Evolutionary conservation across 306 rosid species (phyloP).

Genomic region (Oemleria cerasiformis): DNA sequence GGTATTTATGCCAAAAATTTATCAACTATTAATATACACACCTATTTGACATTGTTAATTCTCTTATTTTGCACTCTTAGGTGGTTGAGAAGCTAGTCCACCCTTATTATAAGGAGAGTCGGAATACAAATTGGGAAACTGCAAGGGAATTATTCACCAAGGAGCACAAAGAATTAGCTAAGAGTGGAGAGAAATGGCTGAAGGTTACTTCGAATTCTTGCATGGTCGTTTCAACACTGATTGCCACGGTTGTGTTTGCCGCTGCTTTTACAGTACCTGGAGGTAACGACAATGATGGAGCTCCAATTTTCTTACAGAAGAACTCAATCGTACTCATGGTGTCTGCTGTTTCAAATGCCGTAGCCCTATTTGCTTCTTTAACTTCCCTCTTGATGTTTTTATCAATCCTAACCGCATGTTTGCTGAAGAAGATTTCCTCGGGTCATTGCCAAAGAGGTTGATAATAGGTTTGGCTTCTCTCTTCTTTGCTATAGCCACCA

Average conservation of each 20-base stretch:
- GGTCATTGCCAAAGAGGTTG: constrained; percentile 35
- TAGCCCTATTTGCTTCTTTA: constrained; percentile 50
- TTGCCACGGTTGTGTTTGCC: constrained; percentile 49
- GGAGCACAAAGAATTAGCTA: neutral
- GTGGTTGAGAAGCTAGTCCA: constrained; percentile 14
- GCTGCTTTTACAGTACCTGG: constrained; percentile 53
- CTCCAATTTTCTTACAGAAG: constrained; percentile 36
- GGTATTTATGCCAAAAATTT: neutral
- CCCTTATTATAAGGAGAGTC: constrained; percentile 1
- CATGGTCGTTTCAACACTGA: constrained; percentile 50
- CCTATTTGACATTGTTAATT: neutral
- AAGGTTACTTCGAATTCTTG: constrained; percentile 56
- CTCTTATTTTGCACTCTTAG: neutral
- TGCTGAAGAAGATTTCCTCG: constrained; percentile 48
- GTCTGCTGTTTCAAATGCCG: constrained; percentile 44
- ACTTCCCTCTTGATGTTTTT: constrained; percentile 50
- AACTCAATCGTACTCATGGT: constrained; percentile 23
- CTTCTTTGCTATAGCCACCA: constrained; percentile 38
- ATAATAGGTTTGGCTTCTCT: constrained; percentile 44
- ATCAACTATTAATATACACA: neutral
- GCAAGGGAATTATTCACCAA: constrained; percentile 15
- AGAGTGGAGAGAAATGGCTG: constrained; percentile 19
- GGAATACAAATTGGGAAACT: neutral
- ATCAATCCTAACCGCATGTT: constrained; percentile 34
- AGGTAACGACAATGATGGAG: constrained; percentile 40